Evolutionary conservation across 2,329 filamentous ascomycete genomes (phyloP), one percentile per base, ranked within the genome.

Genomic region (Monilinia fructigena): DNA sequence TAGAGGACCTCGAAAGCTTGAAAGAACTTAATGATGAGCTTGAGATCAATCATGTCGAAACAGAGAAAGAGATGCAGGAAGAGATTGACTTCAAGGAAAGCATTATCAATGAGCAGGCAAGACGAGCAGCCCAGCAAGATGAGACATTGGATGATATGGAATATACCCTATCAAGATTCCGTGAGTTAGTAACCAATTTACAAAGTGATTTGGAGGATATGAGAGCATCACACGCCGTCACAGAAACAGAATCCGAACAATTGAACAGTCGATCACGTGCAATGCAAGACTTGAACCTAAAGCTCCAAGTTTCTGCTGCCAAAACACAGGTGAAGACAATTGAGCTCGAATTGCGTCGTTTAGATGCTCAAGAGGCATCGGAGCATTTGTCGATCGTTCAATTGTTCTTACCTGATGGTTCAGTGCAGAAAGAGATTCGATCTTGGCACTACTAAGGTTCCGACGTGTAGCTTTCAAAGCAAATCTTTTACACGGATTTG

Each of bases 201-300:
- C 93, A 97, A 77, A 87, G 83, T 71, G 93, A 97, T 75, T 81
- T 98, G 71, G 91, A 96, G 73, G 93, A 98, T 74, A 94, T 97
- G 84, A 87, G 92, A 68, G 91, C 93, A 16, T 96, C 93, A 4
- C 92, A 96, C 74, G 92, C 93, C 55, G 90, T 98, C 72, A 96
- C 93, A 0, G 95, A 98, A 77, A 89, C 89, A 20, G 93, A 98
- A 77, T 93, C 94, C 0, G 93, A 93, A 76, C 92, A 98, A 77
- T 86, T 98, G 65, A 93, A 89, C 70, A 91, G 86, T 73, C 90
- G 92, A 69, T 96, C 94, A 55, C 87, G 93, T 69, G 93, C 94
- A 64, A 96, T 99, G 89, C 91, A 97, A 86, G 94, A 99, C 74
- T 84, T 99, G 55, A 98, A 98, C 78, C 86, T 94, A 84, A 96